Evolutionary conservation across 345 rosid species (phyloP).

Genomic region (Erodium maritimum): DNA sequence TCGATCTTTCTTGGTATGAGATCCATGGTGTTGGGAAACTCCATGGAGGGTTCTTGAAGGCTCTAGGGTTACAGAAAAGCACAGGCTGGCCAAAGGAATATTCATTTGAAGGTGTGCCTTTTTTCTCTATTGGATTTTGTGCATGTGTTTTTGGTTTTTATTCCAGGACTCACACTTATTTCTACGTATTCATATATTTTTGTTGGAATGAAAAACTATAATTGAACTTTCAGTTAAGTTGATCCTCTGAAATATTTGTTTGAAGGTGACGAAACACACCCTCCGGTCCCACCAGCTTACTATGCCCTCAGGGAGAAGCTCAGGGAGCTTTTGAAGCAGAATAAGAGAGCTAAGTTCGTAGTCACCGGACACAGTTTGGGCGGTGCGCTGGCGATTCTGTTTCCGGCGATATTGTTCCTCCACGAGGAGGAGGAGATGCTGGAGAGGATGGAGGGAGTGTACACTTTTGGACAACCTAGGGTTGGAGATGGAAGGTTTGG

Average conservation of each 20-base stretch:
- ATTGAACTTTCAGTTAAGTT: too few species aligned
- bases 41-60: conserved; percentile 73
- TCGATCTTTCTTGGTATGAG: conserved; percentile 68
- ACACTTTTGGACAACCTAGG: conserved; percentile 70
- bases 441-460: too few species aligned
- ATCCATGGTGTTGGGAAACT: conserved; percentile 45
- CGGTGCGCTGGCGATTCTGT: conserved; percentile 64
- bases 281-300: conserved; percentile 43
- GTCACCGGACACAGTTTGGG: conserved; percentile 69
- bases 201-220: too few species aligned
- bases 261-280: conserved; percentile 6
- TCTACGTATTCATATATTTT: too few species aligned
- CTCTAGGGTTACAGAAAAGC: conserved; percentile 50
- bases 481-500: conserved; percentile 58
- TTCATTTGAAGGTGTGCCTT: too few species aligned
- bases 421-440: conserved; percentile 40
- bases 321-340: conserved; percentile 17
- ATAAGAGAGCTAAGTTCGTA: conserved; percentile 26
- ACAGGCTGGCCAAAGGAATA: conserved; percentile 45
- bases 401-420: conserved; percentile 33
- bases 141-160: too few species aligned
- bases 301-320: conserved; percentile 43
- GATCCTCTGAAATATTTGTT: too few species aligned
- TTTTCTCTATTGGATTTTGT: too few species aligned
- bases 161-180: too few species aligned